Evolutionary conservation across 2,329 filamentous ascomycete species (phyloP), one percentile per base, ranked within the genome.

Genomic region (Ophidiomyces ophidiicola): DNA sequence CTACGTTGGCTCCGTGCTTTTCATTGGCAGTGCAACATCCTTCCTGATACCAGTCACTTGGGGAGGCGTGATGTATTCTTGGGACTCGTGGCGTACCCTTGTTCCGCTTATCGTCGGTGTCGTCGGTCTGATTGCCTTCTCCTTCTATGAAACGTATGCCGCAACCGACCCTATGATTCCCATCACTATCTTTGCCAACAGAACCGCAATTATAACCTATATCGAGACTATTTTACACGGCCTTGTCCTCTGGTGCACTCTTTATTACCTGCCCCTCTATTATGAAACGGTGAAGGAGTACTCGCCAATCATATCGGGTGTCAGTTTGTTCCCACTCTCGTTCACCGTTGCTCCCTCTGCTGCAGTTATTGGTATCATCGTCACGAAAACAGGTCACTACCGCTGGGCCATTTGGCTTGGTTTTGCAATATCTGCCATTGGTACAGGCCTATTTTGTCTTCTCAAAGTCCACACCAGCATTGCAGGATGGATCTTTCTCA

Each of bases 61-160:
- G 66, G 79, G 76, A 6, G 78, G 76, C 25, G 67, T 80, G 6
- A 71, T 77, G 59, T 82, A 79, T 51, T 50, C 66, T 0, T 83
- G 78, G 79, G 53, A 60, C 31, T 74, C 68, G 3, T 80, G 72
- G 67, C 65, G 67, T 1, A 78, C 75, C 0, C 59, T 83, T 1
- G 66, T 78, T 0, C 78, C 78, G 0, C 57, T 83, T 10, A 53
- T 74, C 3, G 26, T 80, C 6, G 76, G 77, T 1, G 51, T 60
- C 0, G 54, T 60, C 1, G 68, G 71, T 1, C 54, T 82, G 3
- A 47, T 68, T 2, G 59, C 49, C 5, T 77, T 77, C 49, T 60
- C 64, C 6, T 56, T 70, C 17, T 79, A 72, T 48, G 74, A 80
- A 53, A 59, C 63, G 7, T 63, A 59, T 34, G 54, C 68, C 21